phyloP scores from a whole-genome alignment of 345 rosid species.

The Ricinus communis region DNA sequence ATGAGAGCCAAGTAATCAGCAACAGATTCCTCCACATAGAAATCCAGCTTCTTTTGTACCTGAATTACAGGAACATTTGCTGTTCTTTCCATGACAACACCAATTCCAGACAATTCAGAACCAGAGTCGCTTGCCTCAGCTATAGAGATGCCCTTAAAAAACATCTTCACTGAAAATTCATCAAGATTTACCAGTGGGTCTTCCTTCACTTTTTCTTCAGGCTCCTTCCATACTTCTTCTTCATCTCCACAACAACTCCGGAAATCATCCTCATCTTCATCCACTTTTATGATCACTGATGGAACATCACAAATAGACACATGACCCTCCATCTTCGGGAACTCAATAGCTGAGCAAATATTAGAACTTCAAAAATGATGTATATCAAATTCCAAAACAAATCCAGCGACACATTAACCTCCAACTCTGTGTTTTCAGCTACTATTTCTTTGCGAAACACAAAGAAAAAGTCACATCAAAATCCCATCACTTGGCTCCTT shows the following conservation, averaged over 20 bases:
- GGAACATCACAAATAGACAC: slow-evolving; percentile 33
- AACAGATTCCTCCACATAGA: slow-evolving; percentile 74
- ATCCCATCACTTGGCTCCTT: background rate
- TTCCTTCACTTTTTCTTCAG: slow-evolving; percentile 51
- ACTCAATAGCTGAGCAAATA: slow-evolving; percentile 4
- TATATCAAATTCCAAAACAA: slow-evolving; percentile 18
- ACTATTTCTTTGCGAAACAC: slow-evolving; percentile 4
- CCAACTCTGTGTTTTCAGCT: slow-evolving; percentile 17
- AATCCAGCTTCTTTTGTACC: slow-evolving; percentile 89
- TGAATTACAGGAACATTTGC: slow-evolving; percentile 51
- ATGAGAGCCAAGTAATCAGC: slow-evolving; percentile 82
- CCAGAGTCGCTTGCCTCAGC: slow-evolving; percentile 50
- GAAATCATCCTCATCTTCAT: slow-evolving; percentile 88
- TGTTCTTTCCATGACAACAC: slow-evolving; percentile 79
- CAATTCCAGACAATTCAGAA: slow-evolving; percentile 77
- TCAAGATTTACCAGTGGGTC: slow-evolving; percentile 47
- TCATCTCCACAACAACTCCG: slow-evolving; percentile 84
- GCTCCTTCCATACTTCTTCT: slow-evolving; percentile 80
- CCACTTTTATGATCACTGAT: slow-evolving; percentile 44
- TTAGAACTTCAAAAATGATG: slow-evolving; percentile 25
- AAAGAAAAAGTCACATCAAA: background rate
- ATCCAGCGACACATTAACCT: slow-evolving; percentile 28
- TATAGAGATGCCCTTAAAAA: slow-evolving; percentile 77
- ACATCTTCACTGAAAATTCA: slow-evolving; percentile 81
- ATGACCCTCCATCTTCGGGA: slow-evolving; percentile 51